A percentile compares a stretch with the other conserved stretches of the same genome.
Evolutionary conservation across 352 stramenopile genomes (phyloP).

Genomic region (Globisporangium yorkense): DNA sequence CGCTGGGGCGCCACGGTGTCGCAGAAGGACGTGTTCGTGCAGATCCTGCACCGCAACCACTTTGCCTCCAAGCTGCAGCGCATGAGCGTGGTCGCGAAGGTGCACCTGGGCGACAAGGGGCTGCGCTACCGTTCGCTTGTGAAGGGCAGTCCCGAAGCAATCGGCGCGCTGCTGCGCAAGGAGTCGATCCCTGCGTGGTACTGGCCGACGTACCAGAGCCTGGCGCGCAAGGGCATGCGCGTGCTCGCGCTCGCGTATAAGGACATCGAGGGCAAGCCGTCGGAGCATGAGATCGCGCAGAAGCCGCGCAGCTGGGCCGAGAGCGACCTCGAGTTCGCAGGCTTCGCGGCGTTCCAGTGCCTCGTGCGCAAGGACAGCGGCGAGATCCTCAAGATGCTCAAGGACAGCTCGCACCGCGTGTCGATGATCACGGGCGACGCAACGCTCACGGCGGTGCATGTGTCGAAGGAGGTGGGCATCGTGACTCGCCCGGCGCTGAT

Average conservation of each 20-base stretch:
- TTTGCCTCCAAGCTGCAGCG: constrained; percentile 96
- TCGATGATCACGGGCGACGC: constrained; percentile 99
- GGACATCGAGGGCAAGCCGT: constrained; percentile 73
- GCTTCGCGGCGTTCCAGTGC: constrained; percentile 90
- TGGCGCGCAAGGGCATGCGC: constrained; percentile 81
- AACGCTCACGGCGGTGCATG: constrained; percentile 95
- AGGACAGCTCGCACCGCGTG: constrained; percentile 88
- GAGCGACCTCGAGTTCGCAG: constrained; percentile 92
- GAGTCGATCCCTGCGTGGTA: constrained; percentile 88
- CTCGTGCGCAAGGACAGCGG: constrained; percentile 95
- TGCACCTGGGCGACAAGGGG: constrained; percentile 70
- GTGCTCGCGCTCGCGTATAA: constrained; percentile 96
- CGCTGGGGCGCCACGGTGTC: constrained; percentile 63
- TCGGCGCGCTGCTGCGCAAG: constrained; percentile 81
- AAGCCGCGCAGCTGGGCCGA: constrained; percentile 89
- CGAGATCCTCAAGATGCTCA: constrained; percentile 91
- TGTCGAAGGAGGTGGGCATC: constrained; percentile 95
- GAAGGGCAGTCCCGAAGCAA: constrained; percentile 96
- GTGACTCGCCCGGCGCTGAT: constrained; percentile 74
- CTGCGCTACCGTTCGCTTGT: constrained; percentile 86
- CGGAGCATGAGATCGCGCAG: constrained; percentile 70
- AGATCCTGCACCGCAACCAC: constrained; percentile 93
- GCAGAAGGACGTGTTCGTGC: constrained; percentile 77
- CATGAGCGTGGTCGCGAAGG: constrained; percentile 95
- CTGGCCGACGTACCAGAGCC: constrained; percentile 81